phyloP scores from a whole-genome alignment of 331 rosid species.

The Pyracantha coccinea region DNA sequence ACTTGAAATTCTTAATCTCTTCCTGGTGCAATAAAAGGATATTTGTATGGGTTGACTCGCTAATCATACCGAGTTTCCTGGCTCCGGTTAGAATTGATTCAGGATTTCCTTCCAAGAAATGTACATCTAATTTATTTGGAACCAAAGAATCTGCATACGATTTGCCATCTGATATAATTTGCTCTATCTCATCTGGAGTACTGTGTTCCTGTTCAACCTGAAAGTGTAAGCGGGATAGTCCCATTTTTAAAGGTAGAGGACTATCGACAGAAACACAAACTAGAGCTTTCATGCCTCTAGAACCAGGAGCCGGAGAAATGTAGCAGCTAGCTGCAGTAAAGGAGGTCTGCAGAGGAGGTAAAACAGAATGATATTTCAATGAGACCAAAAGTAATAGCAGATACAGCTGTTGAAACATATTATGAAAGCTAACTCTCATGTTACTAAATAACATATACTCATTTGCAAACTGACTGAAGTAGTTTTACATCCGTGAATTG shows the following conservation, averaged over 20 bases:
- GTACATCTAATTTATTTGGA: slow-evolving; percentile 53
- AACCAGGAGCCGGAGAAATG: slow-evolving; percentile 90
- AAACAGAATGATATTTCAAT: neutral
- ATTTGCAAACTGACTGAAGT: neutral
- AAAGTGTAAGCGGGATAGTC: slow-evolving; percentile 24
- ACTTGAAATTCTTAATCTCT: slow-evolving; percentile 63
- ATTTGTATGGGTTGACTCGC: slow-evolving; percentile 49
- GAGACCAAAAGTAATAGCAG: neutral
- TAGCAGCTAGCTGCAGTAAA: slow-evolving; percentile 88
- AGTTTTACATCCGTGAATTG: neutral
- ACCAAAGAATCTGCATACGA: slow-evolving; percentile 29
- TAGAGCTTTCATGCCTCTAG: slow-evolving; percentile 60
- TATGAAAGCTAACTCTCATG: neutral
- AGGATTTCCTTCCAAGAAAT: slow-evolving; percentile 51
- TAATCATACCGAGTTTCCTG: slow-evolving; percentile 44
- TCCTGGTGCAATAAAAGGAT: slow-evolving; percentile 49
- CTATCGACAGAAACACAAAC: slow-evolving; percentile 63
- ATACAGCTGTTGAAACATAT: neutral
- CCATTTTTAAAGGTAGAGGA: slow-evolving; percentile 50
- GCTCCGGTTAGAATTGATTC: slow-evolving; percentile 64
- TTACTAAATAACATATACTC: neutral
- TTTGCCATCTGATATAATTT: slow-evolving; percentile 43
- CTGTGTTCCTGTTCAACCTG: slow-evolving; percentile 14
- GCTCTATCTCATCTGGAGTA: slow-evolving; percentile 33
- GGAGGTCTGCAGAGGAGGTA: slow-evolving; percentile 45